phyloP scores from a whole-genome alignment of 768 basidiomycete genomes.

The Mycena sanguinolenta region DNA sequence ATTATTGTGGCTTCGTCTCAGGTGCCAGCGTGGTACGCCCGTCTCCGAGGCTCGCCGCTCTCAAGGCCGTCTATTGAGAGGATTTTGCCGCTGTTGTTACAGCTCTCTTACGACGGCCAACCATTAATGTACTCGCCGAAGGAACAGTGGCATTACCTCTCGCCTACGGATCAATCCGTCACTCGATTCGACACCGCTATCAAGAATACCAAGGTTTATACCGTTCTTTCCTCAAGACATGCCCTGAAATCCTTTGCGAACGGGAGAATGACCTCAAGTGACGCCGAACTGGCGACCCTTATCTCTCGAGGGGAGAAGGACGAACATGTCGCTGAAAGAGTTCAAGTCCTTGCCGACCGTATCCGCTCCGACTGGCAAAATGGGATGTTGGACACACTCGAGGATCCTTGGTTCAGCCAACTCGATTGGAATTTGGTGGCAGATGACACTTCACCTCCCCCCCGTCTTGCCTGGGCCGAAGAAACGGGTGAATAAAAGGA shows the following conservation, averaged over 20 bases:
- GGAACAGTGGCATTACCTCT: constrained; percentile 78
- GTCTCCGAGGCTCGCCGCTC: constrained; percentile 60
- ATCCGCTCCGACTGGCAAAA: constrained; percentile 43
- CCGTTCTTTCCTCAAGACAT: constrained; percentile 62
- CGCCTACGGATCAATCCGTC: constrained; percentile 44
- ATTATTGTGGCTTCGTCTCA: constrained; percentile 21
- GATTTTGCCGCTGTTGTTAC: constrained; percentile 77
- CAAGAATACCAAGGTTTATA: constrained; percentile 53
- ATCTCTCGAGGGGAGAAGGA: constrained; percentile 61
- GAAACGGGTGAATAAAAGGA: constrained; percentile 42
- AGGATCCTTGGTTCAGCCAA: constrained; percentile 72
- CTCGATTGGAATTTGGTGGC: constrained; percentile 73
- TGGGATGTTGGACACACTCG: constrained; percentile 34
- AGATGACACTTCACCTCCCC: constrained; percentile 5
- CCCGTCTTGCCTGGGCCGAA: constrained; percentile 15
- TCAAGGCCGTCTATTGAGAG: constrained; percentile 58
- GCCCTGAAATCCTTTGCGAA: constrained; percentile 59
- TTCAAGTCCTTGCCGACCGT: constrained; percentile 58
- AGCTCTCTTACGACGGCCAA: constrained; percentile 68
- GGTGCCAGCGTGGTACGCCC: constrained; percentile 71
- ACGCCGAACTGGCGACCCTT: constrained; percentile 59
- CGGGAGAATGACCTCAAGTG: constrained; percentile 56
- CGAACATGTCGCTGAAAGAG: constrained; percentile 45
- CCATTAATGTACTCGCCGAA: constrained; percentile 68
- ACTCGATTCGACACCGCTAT: constrained; percentile 59